These are phyloP conservation scores for Anastatica hierochuntica DNA, from an alignment of 345 rosid genomes.

Conservation along the genomic window DNA sequence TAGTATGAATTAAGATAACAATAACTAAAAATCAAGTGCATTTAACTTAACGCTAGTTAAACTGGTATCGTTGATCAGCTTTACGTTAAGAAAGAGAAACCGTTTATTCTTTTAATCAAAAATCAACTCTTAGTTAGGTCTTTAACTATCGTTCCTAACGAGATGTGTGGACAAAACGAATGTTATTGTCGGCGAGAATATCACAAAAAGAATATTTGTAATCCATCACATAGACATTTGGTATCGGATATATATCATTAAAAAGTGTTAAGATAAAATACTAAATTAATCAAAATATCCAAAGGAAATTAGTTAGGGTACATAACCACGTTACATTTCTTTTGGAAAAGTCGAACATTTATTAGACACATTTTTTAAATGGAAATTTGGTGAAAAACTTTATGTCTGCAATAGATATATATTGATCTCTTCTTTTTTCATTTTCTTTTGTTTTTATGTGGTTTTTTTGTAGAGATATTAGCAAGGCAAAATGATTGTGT, in stretches of 20 bases:
- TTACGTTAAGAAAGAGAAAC: no score
- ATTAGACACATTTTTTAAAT: neutral
- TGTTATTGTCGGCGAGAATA: constrained; percentile 10
- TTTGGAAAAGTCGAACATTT: constrained; percentile 13
- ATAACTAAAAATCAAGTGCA: no score
- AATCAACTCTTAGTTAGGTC: neutral
- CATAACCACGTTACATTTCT: neutral
- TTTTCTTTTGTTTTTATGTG: constrained; percentile 1
- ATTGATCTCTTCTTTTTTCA: neutral
- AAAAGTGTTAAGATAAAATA: constrained; percentile 4
- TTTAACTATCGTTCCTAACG: neutral
- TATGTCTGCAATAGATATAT: neutral
- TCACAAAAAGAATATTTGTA: neutral
- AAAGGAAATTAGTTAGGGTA: neutral
- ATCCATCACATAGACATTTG: constrained; percentile 1
- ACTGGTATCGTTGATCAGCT: no score
- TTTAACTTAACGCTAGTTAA: no score
- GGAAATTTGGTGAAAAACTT: constrained; percentile 18
- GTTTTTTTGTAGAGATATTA: constrained; percentile 11
- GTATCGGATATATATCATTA: neutral
- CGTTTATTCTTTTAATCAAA: neutral
- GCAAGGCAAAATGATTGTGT: constrained; percentile 22
- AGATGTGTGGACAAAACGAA: constrained; percentile 12
- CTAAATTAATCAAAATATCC: neutral
- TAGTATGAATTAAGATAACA: no score